phyloP scores from a whole-genome alignment of 805 yeast species.

The Peterozyma toletana region DNA sequence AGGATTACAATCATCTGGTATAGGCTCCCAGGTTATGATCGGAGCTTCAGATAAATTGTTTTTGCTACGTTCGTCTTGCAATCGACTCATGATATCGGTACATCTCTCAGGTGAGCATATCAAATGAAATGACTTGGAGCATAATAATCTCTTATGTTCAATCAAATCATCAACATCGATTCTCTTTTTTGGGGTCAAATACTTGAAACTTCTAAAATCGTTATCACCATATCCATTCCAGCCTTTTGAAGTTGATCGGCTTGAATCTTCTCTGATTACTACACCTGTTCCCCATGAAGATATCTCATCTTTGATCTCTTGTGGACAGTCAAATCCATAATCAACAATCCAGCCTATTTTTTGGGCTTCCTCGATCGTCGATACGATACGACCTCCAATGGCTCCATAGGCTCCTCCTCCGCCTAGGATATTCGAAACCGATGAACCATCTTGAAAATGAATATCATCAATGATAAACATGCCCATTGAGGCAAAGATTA shows the following conservation, averaged over 20 bases:
- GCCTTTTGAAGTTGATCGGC: conserved; percentile 71
- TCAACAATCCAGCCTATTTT: conserved; percentile 68
- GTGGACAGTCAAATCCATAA: conserved; percentile 73
- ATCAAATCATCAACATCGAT: conserved; percentile 50
- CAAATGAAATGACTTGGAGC: conserved; percentile 52
- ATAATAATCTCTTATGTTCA: conserved; percentile 25
- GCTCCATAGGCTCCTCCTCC: conserved; percentile 88
- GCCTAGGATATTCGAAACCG: conserved; percentile 56
- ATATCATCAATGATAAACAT: conserved; percentile 90
- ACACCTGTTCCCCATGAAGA: conserved; percentile 57
- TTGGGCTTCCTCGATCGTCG: conserved; percentile 26
- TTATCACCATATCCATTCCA: conserved; percentile 65
- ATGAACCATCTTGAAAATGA: conserved; percentile 36
- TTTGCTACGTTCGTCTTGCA: conserved; percentile 10
- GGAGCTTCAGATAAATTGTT: conserved; percentile 18
- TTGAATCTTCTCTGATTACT: conserved; percentile 40
- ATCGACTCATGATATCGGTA: conserved; percentile 27
- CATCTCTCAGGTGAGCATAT: conserved; percentile 69
- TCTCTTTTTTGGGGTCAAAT: conserved; percentile 53
- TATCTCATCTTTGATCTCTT: conserved; percentile 32
- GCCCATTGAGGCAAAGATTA: conserved; percentile 62
- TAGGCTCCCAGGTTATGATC: conserved; percentile 76
- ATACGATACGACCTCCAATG: conserved; percentile 60
- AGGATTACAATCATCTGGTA: conserved; percentile 65
- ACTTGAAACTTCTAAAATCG: conserved; percentile 56